Base-by-base conservation (phyloP, 306 rosid species). In the Vigna radiata region DNA sequence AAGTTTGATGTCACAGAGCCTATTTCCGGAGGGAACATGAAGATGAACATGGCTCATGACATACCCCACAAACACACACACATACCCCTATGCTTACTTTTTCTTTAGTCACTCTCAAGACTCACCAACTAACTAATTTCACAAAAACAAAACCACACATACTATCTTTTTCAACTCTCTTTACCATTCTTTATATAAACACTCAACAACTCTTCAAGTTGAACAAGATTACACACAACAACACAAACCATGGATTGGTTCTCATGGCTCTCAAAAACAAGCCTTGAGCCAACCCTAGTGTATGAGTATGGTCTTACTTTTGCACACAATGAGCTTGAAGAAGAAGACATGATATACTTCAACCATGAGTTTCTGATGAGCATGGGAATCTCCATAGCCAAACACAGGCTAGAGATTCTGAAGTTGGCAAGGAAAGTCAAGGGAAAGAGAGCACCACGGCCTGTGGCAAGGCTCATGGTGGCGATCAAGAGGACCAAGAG, bases 351-450 rank as follows among this genome's bases (percentile, higher is more conserved):
- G 3, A 13, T 81, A 25, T 91, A 88, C 83, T 92, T 92, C 91
- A 95, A 90, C 92, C 97, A 95, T 39, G 99, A 95, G 83, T 95
- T 95, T 69, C 97, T 95, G 8, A 93, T 86, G 59, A 95, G 97
- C 92, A 90, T 95, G 96, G 97, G 99, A 1, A 91, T 95, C 79
- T 90, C 97, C 87, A 89, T 90, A 77, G 99, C 97, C 78, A 95
- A 95, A 66, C 99, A 96, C 78, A 86, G 99, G 82, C 86, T 92
- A 31, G 98, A 96, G 69, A 96, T 96, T 77, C 90, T 96, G 69
- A 96, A 96, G 87, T 86, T 86, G 16, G 90, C 96, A 1, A 86
- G 87, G 56, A 89, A 78, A 60, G 91, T 83, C 18, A 89, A 67
- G 55, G 86, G 82, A 11, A 70, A 75, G 70, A 59, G 79, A 15